Base-by-base conservation (phyloP, 2,329 filamentous ascomycete species). In the Arthrinium phaeospermum region DNA sequence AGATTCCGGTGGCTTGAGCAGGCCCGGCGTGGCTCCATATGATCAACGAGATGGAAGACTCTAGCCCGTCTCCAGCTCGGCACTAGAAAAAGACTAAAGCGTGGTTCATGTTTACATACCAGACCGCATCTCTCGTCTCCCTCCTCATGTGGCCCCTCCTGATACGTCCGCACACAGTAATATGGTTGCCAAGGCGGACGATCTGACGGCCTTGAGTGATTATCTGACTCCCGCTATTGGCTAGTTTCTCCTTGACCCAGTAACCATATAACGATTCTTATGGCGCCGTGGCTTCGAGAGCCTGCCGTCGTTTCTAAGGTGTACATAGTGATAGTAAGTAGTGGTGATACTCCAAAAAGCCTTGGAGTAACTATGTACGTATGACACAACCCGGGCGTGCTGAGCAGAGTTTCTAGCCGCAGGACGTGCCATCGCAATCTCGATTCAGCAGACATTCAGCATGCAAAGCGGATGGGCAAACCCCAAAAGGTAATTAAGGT, bases 1-100 rank as follows among this genome's bases (percentile, higher is more conserved):
- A 57, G 57, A 64, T 64, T 41, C 34, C 57, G 57, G 57, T 64
- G 57, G 57, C 57, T 64, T 64, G 57, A 64, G 10, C 57, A 41
- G 57, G 57, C 34, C 34, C 34, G 57, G 57, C 57, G 57, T 64
- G 57, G 57, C 57, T 64, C 57, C 34, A 41, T 64, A 13, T n/a
- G 57, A 41, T 64, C 34, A 24, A 34, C 57, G 34, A 64, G 34
- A 41, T 41, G 34, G 57, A 41, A 64, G 19, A 37, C 34, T 64
- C 57, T 41, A 64, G 57, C 19, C 10, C 57, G 22, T 24, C 57
- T 24, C 57, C 57, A 64, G 57, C 22, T 41, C 57, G 57, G 34
- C 57, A 64, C 57, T 64, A 64, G 57, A 30, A 64, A 41, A 41
- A 34, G 57, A 41, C 12, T 16, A 61, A 64, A 41, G 41, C 22